Base-by-base conservation (phyloP, 768 basidiomycete species). In the Amanita exitialis region DNA sequence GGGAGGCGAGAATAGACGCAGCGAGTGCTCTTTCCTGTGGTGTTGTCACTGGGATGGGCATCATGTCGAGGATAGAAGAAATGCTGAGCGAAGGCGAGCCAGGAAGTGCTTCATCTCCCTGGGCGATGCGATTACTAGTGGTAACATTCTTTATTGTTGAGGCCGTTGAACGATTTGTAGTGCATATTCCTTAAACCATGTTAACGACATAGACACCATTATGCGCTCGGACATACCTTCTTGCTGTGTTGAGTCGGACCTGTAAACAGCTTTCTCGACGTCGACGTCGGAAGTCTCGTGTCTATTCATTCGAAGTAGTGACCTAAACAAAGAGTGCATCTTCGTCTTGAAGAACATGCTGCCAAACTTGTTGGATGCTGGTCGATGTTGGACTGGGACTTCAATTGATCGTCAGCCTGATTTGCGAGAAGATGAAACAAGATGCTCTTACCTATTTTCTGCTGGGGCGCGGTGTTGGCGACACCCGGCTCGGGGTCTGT, bases 21-120 rank as follows among this genome's bases (percentile, higher is more conserved):
- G 47, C 47, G 4, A 48, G 36, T 15, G 21, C 13, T 20, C 47
- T 16, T 35, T 48, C 47, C 16, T 48, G 18, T 36, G 47, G 35
- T 25, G 36, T 48, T 13, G 47, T 48, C n/a, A 48, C 23, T 36
- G 47, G 35, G 12, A 48, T 48, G 21, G 47, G 47, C 47, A 48
- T 48, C 7, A 37, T 34, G 18, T 48, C 21, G n/a, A 48, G 47
- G 8, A 48, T 48, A 13, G 47, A 48, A 18, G 47, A 48, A 35
- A 48, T 37, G 21, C 47, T 38, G 18, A 27, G 47, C n/a, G 46
- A 47, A 10, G 15, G 46, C 3, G 46, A 47, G 4, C 16, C 18
- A 21, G 44, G 18, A 16, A 46, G 18, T 18, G 2, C 27, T 12
- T 43, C 42, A 6, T 25, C 18, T 23, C n/a, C 28, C 2, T 6